Evolutionary conservation across 2,329 filamentous ascomycete genomes (phyloP).

Genomic region (Orbilia quercus): DNA sequence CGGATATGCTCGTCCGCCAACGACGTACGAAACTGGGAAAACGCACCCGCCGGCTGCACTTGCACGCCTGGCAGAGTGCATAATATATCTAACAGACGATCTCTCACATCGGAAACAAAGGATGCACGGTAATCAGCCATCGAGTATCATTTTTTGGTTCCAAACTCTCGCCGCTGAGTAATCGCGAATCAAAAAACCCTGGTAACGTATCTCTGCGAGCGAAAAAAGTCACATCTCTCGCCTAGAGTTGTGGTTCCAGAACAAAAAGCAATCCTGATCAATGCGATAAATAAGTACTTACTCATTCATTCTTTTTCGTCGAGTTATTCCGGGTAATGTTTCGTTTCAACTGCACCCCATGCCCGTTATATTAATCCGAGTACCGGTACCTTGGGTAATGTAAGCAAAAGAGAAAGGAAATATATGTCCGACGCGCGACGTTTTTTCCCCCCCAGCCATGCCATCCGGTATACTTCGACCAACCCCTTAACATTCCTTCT

Average conservation of each 20-base stretch:
- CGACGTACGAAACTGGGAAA: conserved; percentile 11
- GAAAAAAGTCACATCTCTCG: too few relatives aligned
- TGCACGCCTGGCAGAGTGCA: too few relatives aligned
- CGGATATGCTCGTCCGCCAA: not conserved
- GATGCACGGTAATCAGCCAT: conserved; percentile 1
- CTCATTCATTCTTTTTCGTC: not conserved
- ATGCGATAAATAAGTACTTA: not conserved
- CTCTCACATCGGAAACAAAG: not conserved
- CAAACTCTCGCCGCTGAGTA: conserved; percentile 7
- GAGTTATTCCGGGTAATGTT: conserved; percentile 20
- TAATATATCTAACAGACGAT: too few relatives aligned
- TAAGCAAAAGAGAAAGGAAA: conserved; percentile 1
- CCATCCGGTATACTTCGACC: too few relatives aligned
- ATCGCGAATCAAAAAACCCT: not conserved
- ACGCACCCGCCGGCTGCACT: not conserved
- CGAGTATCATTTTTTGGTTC: not conserved
- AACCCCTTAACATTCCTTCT: too few relatives aligned
- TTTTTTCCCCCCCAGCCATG: not conserved
- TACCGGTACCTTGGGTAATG: conserved; percentile 37
- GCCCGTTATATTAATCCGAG: conserved; percentile 40
- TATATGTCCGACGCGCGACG: conserved; percentile 39
- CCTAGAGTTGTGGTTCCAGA: too few relatives aligned
- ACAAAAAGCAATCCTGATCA: too few relatives aligned
- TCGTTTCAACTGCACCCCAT: conserved; percentile 51
- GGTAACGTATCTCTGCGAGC: too few relatives aligned